phyloP scores from a whole-genome alignment of 495 filamentous ascomycete genomes.

The Xylaria castorea region DNA sequence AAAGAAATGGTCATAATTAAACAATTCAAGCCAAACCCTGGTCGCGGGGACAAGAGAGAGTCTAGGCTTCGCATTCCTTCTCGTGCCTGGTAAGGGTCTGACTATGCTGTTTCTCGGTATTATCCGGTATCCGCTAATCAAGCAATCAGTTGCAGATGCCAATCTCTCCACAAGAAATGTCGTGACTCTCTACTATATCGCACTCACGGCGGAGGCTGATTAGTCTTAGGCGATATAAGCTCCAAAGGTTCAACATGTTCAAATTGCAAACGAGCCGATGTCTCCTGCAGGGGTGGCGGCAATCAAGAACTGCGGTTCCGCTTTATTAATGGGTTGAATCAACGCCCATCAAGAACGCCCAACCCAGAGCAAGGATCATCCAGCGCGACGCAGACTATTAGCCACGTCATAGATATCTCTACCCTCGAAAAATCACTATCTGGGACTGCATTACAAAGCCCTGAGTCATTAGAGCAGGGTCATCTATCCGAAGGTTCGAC shows the following conservation, averaged over 20 bases:
- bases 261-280: background rate
- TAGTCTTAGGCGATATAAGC: background rate
- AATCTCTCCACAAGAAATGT: conserved; percentile 13
- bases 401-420: background rate
- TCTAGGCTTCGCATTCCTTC: conserved; percentile 1
- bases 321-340: conserved; percentile 1
- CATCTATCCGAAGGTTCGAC: background rate
- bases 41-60: background rate
- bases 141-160: background rate
- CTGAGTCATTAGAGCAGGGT: background rate
- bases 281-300: background rate
- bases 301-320: conserved; percentile 1
- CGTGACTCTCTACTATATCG: background rate
- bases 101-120: too few species aligned
- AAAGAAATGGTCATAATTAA: background rate
- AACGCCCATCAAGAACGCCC: background rate
- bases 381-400: background rate
- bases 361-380: background rate
- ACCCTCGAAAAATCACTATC: background rate
- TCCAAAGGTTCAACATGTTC: background rate
- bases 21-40: background rate
- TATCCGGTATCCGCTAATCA: background rate
- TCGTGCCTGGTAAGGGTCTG: background rate
- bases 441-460: background rate
- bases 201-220: background rate